These are phyloP conservation scores for Blastobotrys aristatus DNA, from an alignment of 1,139 yeast genomes.

Conservation along the genomic window DNA sequence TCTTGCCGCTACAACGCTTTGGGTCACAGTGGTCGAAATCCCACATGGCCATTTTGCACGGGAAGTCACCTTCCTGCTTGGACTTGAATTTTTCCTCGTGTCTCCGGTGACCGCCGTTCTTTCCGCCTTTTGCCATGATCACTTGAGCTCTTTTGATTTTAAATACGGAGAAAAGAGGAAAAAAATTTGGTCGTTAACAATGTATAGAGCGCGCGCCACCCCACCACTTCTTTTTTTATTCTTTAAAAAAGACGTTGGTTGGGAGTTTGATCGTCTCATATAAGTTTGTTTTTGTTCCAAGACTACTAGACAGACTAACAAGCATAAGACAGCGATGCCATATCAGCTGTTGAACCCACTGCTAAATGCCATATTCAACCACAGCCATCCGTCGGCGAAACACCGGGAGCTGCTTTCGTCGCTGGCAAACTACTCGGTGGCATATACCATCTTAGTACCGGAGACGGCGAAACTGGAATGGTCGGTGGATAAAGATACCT, in stretches of 20 bases:
- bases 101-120: conserved; percentile 11
- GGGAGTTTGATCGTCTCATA: too few species aligned
- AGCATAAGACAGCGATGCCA: too few species aligned
- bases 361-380: conserved; percentile 62
- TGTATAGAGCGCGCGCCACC: too few species aligned
- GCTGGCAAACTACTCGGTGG: conserved; percentile 38
- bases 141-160: background rate
- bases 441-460: conserved; percentile 31
- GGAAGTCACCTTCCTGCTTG: conserved; percentile 25
- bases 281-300: too few species aligned
- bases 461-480: conserved; percentile 44
- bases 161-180: too few species aligned
- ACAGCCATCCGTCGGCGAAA: conserved; percentile 51
- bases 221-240: background rate
- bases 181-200: too few species aligned
- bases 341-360: conserved; percentile 47
- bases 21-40: conserved; percentile 98
- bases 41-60: conserved; percentile 43
- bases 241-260: background rate
- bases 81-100: conserved; percentile 18
- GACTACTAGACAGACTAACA: too few species aligned
- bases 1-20: conserved; percentile 94
- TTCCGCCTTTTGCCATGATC: conserved; percentile 15
- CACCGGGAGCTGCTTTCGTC: conserved; percentile 45
- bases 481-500: conserved; percentile 47